Evolutionary conservation across 306 rosid species (phyloP).

Genomic region (Abrus pulchellus): DNA sequence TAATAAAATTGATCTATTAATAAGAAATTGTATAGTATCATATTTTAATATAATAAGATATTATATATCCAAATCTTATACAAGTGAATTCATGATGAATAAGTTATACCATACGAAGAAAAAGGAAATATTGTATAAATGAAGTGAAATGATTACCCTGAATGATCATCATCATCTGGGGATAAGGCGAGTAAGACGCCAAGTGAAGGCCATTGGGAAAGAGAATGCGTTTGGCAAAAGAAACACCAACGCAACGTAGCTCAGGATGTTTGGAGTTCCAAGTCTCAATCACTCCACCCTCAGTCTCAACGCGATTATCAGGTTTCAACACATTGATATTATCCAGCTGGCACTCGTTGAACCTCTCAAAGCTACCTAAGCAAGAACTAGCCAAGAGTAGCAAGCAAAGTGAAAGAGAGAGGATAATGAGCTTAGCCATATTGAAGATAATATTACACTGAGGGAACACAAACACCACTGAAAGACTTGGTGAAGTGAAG

Average conservation of each 20-base stretch:
- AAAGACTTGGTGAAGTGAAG: not conserved
- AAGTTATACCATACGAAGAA: too few species aligned
- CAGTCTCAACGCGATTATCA: slow-evolving; percentile 40
- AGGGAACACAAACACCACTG: not conserved
- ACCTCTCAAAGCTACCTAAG: slow-evolving; percentile 33
- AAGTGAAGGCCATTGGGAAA: slow-evolving; percentile 42
- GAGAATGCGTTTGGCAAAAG: slow-evolving; percentile 44
- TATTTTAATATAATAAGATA: too few species aligned
- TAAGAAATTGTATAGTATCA: too few species aligned
- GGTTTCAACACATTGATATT: slow-evolving; percentile 45
- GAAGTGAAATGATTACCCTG: slow-evolving; percentile 32
- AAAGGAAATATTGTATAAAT: too few species aligned
- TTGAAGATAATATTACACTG: not conserved
- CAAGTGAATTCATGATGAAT: too few species aligned
- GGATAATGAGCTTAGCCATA: slow-evolving; percentile 51
- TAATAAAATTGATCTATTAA: too few species aligned
- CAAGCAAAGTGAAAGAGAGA: slow-evolving; percentile 2
- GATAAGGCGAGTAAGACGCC: slow-evolving; percentile 44
- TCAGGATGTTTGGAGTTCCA: slow-evolving; percentile 48
- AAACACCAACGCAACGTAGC: slow-evolving; percentile 46
- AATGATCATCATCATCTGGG: slow-evolving; percentile 28
- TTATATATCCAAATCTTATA: too few species aligned
- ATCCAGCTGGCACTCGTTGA: slow-evolving; percentile 45
- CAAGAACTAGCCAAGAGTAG: slow-evolving; percentile 42
- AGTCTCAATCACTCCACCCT: slow-evolving; percentile 50